Conservation (phyloP, 768 basidiomycete species). For the Pleurotus eryngii region DNA sequence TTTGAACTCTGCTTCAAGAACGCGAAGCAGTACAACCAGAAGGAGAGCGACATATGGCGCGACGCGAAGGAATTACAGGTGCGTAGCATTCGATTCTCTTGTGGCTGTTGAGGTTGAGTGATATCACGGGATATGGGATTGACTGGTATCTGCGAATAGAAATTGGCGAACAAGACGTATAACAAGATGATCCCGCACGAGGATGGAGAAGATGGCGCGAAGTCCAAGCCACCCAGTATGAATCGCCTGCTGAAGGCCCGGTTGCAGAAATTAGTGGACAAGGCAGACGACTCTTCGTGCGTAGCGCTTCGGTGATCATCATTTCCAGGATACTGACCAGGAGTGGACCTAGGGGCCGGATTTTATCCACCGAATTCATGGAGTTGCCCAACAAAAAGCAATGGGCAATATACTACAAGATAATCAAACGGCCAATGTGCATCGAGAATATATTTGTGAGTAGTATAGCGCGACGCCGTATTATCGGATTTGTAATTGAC, state of each 20-base stretch:
- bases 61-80: conserved; percentile 70
- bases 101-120: conserved; percentile 21
- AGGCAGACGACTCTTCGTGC: conserved; percentile 62
- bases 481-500: background rate
- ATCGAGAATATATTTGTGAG: conserved; percentile 75
- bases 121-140: background rate
- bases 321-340: background rate
- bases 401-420: conserved; percentile 78
- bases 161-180: conserved; percentile 48
- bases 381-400: conserved; percentile 76
- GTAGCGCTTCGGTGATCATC: conserved; percentile 20
- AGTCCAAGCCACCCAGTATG: conserved; percentile 62
- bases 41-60: conserved; percentile 73
- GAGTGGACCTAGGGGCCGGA: conserved; percentile 49
- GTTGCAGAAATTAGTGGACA: conserved; percentile 70
- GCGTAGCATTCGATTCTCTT: conserved; percentile 52
- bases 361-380: conserved; percentile 75
- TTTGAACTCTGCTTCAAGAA: conserved; percentile 79
- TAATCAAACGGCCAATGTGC: conserved; percentile 77
- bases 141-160: conserved; percentile 25
- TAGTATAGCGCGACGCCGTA: conserved; percentile 15
- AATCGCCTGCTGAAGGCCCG: conserved; percentile 63
- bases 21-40: conserved; percentile 79
- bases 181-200: conserved; percentile 40
- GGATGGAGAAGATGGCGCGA: conserved; percentile 34